A percentile compares a stretch with the other conserved stretches of the same genome.
phyloP scores from a whole-genome alignment of 371 early-diverging fungal species.

The Mucor ambiguus region DNA sequence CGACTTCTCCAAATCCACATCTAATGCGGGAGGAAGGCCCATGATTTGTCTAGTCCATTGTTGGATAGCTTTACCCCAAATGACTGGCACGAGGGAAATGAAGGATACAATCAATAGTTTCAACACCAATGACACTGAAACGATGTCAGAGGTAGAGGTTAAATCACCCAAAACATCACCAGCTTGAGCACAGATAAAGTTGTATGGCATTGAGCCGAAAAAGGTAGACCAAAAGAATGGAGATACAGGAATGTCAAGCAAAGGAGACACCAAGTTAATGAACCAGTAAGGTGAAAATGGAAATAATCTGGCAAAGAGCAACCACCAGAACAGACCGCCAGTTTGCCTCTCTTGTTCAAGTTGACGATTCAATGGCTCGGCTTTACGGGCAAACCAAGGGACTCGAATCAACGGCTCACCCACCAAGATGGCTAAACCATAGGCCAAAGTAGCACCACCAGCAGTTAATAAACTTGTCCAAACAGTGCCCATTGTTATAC shows the following conservation, averaged over 20 bases:
- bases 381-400: constrained; percentile 41
- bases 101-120: constrained; percentile 49
- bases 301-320: constrained; percentile 47
- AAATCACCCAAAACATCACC: constrained; percentile 50
- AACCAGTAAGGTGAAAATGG: constrained; percentile 60
- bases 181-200: constrained; percentile 52
- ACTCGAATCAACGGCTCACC: constrained; percentile 52
- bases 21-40: constrained; percentile 21
- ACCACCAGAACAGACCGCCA: constrained; percentile 53
- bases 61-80: constrained; percentile 49
- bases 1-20: constrained; percentile 30
- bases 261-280: constrained; percentile 52
- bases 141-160: constrained; percentile 51
- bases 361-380: constrained; percentile 35
- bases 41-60: constrained; percentile 19
- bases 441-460: constrained; percentile 48
- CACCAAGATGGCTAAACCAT: constrained; percentile 40
- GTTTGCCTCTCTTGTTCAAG: constrained; percentile 29
- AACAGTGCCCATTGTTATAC: constrained; percentile 36
- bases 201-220: constrained; percentile 52
- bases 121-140: constrained; percentile 40
- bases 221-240: constrained; percentile 56
- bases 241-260: constrained; percentile 42
- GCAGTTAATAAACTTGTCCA: constrained; percentile 50
- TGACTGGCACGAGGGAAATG: constrained; percentile 48